A percentile compares a stretch with the other conserved stretches of the same genome.
These are phyloP conservation scores for Rosa multiflora DNA, from an alignment of 306 rosid species.

Conservation along the genomic window DNA sequence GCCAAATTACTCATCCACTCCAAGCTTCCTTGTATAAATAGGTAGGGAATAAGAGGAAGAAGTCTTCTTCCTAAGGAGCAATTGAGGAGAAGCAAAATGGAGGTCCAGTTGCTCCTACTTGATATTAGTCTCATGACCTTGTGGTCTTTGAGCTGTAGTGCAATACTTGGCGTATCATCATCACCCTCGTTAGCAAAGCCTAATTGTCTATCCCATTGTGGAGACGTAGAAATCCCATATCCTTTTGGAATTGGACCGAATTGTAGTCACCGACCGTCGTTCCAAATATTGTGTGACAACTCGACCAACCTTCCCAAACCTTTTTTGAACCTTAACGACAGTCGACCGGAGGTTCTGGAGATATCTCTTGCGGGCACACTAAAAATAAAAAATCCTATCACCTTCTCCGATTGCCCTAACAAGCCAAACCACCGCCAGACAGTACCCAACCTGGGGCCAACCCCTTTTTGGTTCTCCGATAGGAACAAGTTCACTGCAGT, in stretches of 20 bases:
- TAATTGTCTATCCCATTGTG: conserved; percentile 18
- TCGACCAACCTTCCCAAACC: neutral
- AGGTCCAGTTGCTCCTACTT: neutral
- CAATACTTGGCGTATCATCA: neutral
- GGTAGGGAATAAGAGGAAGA: no score
- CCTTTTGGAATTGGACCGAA: conserved; percentile 40
- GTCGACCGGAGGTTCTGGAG: neutral
- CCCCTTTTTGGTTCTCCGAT: neutral
- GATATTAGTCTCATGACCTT: neutral
- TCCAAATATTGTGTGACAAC: conserved; percentile 29
- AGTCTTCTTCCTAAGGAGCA: no score
- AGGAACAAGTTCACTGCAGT: neutral
- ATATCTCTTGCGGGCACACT: neutral
- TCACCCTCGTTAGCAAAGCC: neutral
- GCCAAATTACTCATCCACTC: no score
- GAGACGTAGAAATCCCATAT: conserved; percentile 13
- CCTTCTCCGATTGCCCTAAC: neutral
- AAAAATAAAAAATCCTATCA: conserved; percentile 9
- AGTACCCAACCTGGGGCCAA: neutral
- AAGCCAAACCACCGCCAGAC: neutral
- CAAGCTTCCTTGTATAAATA: no score
- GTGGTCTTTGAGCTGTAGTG: neutral
- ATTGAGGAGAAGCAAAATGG: neutral
- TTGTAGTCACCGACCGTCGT: neutral
- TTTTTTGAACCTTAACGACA: neutral